phyloP scores from a whole-genome alignment of 139 green algal genomes.

The Coccomyxa sp. region DNA sequence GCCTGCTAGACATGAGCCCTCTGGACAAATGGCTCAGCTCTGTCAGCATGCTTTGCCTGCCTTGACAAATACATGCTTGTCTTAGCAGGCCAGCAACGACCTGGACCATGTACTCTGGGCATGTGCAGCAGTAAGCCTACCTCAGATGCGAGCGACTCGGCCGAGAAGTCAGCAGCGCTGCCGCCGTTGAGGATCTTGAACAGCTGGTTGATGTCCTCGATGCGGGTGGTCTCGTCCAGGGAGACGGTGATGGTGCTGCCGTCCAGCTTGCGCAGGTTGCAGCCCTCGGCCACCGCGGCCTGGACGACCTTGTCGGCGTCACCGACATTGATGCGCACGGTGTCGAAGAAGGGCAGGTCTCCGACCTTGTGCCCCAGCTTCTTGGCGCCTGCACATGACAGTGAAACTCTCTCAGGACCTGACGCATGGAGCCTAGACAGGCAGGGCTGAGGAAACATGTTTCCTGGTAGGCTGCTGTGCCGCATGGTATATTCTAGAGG shows the following conservation, averaged over 20 bases:
- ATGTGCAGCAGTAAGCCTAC: slow-evolving; percentile 19
- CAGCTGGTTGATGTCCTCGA: slow-evolving; percentile 88
- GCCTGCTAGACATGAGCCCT: no score
- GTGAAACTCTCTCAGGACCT: no score
- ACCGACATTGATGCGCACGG: slow-evolving; percentile 59
- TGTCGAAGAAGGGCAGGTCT: slow-evolving; percentile 91
- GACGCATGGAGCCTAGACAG: no score
- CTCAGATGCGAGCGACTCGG: slow-evolving; percentile 59
- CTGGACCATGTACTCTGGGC: no score
- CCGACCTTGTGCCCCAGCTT: slow-evolving; percentile 68
- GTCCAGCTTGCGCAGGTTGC: slow-evolving; percentile 89
- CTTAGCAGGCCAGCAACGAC: no score
- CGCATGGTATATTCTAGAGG: no score
- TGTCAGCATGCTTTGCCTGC: no score
- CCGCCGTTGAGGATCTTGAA: slow-evolving; percentile 68
- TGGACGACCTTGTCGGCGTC: slow-evolving; percentile 33
- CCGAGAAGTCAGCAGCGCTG: slow-evolving; percentile 62
- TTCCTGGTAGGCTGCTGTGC: no score
- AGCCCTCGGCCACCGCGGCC: slow-evolving; percentile 24
- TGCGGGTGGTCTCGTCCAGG: slow-evolving; percentile 91
- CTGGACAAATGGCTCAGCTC: no score
- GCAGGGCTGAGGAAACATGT: no score
- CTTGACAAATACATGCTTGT: no score
- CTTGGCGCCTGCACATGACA: slow-evolving; percentile 34
- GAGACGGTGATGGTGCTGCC: slow-evolving; percentile 60